Percentiles rank a stretch among this genome's conserved stretches.
phyloP scores from a whole-genome alignment of 75 land plant genomes.

The Gnetum montanum region DNA sequence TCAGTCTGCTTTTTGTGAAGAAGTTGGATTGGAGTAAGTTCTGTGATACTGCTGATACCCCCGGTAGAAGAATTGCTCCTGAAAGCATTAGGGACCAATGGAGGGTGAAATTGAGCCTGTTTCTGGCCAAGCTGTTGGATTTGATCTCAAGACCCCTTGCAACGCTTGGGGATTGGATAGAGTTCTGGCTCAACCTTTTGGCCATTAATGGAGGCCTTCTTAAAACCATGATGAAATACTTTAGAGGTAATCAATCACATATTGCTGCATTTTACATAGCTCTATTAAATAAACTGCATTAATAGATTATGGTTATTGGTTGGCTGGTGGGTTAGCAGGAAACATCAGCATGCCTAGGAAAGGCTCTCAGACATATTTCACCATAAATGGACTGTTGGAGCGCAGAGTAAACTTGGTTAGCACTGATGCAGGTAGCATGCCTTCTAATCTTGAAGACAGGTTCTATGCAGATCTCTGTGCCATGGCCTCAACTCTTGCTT shows the following conservation, averaged over 20 bases:
- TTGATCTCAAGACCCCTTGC: background rate
- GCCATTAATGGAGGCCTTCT: background rate
- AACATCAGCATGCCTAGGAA: background rate
- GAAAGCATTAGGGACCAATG: background rate
- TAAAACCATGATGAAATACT: background rate
- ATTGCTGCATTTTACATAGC: no score
- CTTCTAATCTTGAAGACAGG: background rate
- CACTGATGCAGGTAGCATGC: background rate
- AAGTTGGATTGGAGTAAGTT: background rate
- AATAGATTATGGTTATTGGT: no score
- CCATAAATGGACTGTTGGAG: background rate
- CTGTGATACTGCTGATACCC: background rate
- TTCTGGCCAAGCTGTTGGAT: background rate
- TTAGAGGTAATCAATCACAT: background rate
- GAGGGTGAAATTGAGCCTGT: background rate
- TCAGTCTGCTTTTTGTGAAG: background rate
- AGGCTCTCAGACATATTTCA: background rate
- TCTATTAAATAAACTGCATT: no score
- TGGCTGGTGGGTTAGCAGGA: background rate
- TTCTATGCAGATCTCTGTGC: slow-evolving; percentile 10
- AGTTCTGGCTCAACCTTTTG: background rate
- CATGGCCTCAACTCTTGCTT: background rate
- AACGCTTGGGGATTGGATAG: background rate
- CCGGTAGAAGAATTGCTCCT: background rate
- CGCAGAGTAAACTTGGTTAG: background rate